A percentile compares a stretch with the other conserved stretches of the same genome.
Evolutionary conservation across 345 rosid genomes (phyloP).

Genomic region (Zanthoxylum bungeanum): DNA sequence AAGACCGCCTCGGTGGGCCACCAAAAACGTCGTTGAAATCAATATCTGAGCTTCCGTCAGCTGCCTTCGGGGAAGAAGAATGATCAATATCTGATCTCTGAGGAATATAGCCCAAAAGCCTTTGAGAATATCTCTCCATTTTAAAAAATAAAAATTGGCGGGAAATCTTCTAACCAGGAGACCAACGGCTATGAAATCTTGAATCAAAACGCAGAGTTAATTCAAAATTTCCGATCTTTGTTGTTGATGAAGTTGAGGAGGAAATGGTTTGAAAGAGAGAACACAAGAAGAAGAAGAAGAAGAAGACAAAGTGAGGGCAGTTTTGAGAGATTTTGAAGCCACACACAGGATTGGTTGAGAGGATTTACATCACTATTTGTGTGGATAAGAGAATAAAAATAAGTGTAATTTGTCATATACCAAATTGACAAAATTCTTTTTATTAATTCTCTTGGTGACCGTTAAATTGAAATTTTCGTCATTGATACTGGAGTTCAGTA

Average conservation of each 20-base stretch:
- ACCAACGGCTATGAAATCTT: background rate
- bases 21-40: conserved; percentile 87
- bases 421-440: background rate
- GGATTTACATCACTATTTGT: background rate
- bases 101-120: conserved; percentile 30
- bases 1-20: conserved; percentile 71
- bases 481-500: background rate
- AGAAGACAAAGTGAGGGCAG: background rate
- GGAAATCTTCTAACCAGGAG: conserved; percentile 13
- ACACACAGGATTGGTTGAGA: conserved; percentile 20
- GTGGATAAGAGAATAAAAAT: conserved; percentile 21
- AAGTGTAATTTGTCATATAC: conserved; percentile 20
- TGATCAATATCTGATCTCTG: conserved; percentile 18
- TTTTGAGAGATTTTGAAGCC: conserved; percentile 33
- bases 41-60: conserved; percentile 39
- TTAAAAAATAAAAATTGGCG: conserved; percentile 25
- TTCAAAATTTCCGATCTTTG: background rate
- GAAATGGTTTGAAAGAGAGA: conserved; percentile 18
- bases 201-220: conserved; percentile 3
- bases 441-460: conserved; percentile 13
- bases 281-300: conserved; percentile 7
- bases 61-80: conserved; percentile 17
- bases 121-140: conserved; percentile 34
- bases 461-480: conserved; percentile 13
- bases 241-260: conserved; percentile 8